phyloP scores from a whole-genome alignment of 179 eudicot genomes.

The Vitellaria paradoxa region DNA sequence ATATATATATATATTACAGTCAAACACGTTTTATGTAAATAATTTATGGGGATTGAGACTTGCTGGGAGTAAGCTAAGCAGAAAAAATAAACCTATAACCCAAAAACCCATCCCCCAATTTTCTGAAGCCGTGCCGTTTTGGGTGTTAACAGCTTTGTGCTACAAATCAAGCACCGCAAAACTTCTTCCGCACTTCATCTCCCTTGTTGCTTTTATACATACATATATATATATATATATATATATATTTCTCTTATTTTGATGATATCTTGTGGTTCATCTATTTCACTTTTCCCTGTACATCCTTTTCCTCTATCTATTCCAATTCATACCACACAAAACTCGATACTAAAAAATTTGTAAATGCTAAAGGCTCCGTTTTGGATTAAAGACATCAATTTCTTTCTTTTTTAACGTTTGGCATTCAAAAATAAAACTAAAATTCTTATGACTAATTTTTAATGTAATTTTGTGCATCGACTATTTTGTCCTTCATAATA shows the following conservation, averaged over 20 bases:
- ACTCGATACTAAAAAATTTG: not conserved
- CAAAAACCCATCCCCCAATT: slow-evolving; percentile 21
- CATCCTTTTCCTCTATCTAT: slow-evolving; percentile 14
- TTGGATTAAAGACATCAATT: not conserved
- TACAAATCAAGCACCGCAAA: slow-evolving; percentile 22
- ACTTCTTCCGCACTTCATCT: slow-evolving; percentile 56
- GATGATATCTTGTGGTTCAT: slow-evolving; percentile 6
- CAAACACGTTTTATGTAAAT: not conserved
- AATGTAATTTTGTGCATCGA: too few species aligned
- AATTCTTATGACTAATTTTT: too few species aligned
- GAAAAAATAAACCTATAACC: not conserved
- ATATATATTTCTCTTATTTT: too few species aligned
- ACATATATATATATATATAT: not conserved
- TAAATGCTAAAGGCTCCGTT: not conserved
- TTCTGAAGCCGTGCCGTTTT: slow-evolving; percentile 63
- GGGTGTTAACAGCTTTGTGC: slow-evolving; percentile 30
- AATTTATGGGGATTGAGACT: slow-evolving; percentile 23
- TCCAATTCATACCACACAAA: not conserved
- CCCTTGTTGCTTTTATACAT: not conserved
- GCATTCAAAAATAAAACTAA: too few species aligned
- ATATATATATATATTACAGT: not conserved
- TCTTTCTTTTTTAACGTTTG: not conserved
- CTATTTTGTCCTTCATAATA: too few species aligned
- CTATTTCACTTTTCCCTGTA: slow-evolving; percentile 14
- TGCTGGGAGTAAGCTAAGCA: slow-evolving; percentile 17